Base-by-base conservation (phyloP, 1,284 basidiomycete species). In the Cutaneotrichosporon daszewskae region DNA sequence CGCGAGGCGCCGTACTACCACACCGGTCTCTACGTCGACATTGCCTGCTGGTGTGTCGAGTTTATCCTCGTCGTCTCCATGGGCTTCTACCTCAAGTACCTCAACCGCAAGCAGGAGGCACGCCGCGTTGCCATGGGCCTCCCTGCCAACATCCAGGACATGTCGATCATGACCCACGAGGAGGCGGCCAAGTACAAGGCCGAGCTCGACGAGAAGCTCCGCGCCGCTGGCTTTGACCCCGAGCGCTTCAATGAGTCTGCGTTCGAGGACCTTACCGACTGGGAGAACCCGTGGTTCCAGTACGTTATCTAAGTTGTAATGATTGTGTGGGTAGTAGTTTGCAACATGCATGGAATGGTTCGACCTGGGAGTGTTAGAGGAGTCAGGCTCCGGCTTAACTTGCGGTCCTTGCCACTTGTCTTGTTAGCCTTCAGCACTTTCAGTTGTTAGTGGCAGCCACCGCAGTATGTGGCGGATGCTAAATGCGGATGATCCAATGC, bases 11-110 rank as follows among this genome's bases (percentile, higher is more conserved):
- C 63, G 1, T 35, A 50, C 29, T 65, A 66, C 55, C 52, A 47
- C 44, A 65, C 62, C 13, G 63, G 63, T 37, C 57, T 66, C n/a
- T 60, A 61, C 46, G 66, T 66, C 53, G 61, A 65, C 47, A 61
- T 66, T 32, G 51, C 41, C 16, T 65, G 57, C 35, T 62, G 57
- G 61, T 50, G 49, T 37, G 26, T 58, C 29, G 47, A 58, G n/a
- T 53, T 58, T 49, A 37, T 59, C 49, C 55, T 66, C 29, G 52
- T 60, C 46, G 35, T 66, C 39, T 40, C 52, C 16, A 65, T 65
- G 63, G 65, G 60, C 29, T 56, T 57, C 48, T 60, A 69, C 55
- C 64, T 69, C 24, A 40, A 40, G 16, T 25, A 36, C 33, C 61
- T 69, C 37, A 69, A 68, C 59, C 43, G 41, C 22, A 51, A 51